Evolutionary conservation across 1,284 basidiomycete species (phyloP).

Genomic region (Tausonia pullulans): DNA sequence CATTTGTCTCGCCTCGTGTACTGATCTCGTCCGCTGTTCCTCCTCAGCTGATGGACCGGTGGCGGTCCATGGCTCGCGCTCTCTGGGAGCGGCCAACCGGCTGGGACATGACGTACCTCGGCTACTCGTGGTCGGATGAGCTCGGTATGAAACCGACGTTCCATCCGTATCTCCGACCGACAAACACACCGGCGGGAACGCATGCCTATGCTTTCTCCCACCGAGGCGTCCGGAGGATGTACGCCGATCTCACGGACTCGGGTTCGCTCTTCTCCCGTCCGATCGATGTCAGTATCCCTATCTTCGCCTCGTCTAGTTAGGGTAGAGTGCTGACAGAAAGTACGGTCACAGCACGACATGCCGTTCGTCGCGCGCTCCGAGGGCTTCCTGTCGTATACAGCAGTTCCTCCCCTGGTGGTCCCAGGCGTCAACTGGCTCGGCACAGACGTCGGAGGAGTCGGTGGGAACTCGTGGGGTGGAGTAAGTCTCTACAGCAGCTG

Average conservation of each 20-base stretch:
- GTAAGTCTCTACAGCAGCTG: too few species aligned
- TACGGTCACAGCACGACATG: too few species aligned
- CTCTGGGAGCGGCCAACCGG: neutral
- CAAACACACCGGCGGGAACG: neutral
- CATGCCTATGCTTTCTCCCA: neutral
- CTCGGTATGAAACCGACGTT: neutral
- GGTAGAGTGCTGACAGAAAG: too few species aligned
- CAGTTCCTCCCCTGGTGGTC: too few species aligned
- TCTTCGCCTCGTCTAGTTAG: too few species aligned
- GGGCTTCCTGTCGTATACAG: too few species aligned
- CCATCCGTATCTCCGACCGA: neutral
- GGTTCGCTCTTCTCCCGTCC: neutral
- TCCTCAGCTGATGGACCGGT: neutral
- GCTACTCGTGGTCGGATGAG: neutral
- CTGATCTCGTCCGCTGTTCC: too few species aligned
- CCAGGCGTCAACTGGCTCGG: too few species aligned
- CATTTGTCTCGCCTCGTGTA: too few species aligned
- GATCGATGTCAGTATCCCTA: neutral
- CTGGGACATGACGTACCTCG: conserved; percentile 1
- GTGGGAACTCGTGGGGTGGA: too few species aligned
- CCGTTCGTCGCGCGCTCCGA: too few species aligned
- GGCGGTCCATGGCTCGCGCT: neutral
- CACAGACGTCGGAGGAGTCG: too few species aligned
- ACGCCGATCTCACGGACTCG: neutral
- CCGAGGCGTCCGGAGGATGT: neutral